These are phyloP conservation scores for Pseudogymnoascus sp. DNA, from an alignment of 2,329 filamentous ascomycete species.

Conservation along the genomic window DNA sequence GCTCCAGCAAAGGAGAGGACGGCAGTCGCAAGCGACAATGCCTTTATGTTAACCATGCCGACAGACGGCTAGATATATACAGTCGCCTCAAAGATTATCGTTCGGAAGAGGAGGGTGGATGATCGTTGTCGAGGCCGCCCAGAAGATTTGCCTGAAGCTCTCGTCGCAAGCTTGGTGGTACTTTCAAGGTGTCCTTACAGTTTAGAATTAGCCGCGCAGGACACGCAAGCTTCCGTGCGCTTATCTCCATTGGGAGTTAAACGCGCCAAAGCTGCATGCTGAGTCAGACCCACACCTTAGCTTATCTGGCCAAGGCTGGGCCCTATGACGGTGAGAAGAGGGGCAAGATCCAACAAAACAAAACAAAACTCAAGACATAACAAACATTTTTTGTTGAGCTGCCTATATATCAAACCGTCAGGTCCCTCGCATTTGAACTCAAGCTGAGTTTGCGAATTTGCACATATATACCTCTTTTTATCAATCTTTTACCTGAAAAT, in stretches of 20 bases:
- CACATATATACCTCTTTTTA: background rate
- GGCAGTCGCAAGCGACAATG: conserved; percentile 44
- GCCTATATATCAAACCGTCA: background rate
- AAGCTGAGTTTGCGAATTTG: background rate
- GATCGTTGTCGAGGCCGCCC: conserved; percentile 8
- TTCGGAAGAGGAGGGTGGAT: conserved; percentile 2
- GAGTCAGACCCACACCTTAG: conserved; percentile 8
- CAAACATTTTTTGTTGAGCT: conserved; percentile 4
- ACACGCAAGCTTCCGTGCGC: conserved; percentile 4
- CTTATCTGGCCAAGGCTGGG: conserved; percentile 3
- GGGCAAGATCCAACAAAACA: conserved; percentile 7
- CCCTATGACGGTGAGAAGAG: conserved; percentile 7
- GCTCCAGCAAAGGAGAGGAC: conserved; percentile 45
- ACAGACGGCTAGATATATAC: conserved; percentile 5
- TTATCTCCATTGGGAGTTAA: conserved; percentile 4
- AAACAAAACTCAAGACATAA: conserved; percentile 7
- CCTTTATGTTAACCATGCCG: conserved; percentile 25
- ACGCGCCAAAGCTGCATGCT: background rate
- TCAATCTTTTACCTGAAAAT: conserved; percentile 10
- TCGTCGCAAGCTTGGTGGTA: conserved; percentile 9
- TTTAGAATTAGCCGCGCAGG: conserved; percentile 9
- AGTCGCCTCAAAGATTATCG: conserved; percentile 1
- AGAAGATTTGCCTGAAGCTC: conserved; percentile 6
- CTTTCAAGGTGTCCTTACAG: conserved; percentile 12
- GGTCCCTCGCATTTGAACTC: background rate